A percentile compares a stretch with the other conserved stretches of the same genome.
These are phyloP conservation scores for Cyclotella distinguenda DNA, from an alignment of 108 stramenopile species.

Conservation along the genomic window DNA sequence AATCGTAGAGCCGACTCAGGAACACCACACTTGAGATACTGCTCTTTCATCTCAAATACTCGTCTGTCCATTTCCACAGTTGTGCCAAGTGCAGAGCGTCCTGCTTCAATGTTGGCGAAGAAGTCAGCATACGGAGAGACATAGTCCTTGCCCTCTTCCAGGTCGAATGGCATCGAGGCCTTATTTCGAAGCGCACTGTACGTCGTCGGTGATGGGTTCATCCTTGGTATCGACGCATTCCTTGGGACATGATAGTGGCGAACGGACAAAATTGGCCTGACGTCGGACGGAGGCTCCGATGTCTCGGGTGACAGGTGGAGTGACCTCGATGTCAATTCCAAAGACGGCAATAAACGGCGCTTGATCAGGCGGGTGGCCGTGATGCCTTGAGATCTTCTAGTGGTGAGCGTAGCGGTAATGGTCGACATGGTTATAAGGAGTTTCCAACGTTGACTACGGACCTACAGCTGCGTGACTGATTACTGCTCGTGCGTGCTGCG, in stretches of 20 bases:
- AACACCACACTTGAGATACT: constrained; percentile 72
- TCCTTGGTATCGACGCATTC: not conserved
- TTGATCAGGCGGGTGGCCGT: not conserved
- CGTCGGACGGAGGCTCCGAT: constrained; percentile 1
- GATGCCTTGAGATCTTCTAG: not conserved
- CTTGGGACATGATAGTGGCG: constrained; percentile 6
- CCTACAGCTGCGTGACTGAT: not conserved
- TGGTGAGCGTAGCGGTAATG: constrained; percentile 2
- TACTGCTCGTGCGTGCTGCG: no score
- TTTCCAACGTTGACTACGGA: not conserved
- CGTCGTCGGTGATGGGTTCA: constrained; percentile 3
- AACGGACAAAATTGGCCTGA: constrained; percentile 16
- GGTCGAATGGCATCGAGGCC: constrained; percentile 37
- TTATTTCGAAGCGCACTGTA: constrained; percentile 44
- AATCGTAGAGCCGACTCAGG: constrained; percentile 68
- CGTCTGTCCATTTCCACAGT: constrained; percentile 43
- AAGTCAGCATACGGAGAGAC: constrained; percentile 69
- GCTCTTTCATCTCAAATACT: constrained; percentile 35
- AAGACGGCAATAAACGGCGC: not conserved
- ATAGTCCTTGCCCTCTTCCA: constrained; percentile 35
- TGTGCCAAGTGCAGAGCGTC: constrained; percentile 57
- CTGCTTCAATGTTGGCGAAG: constrained; percentile 61
- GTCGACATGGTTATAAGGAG: constrained; percentile 16
- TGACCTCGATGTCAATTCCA: constrained; percentile 4
- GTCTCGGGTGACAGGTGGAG: not conserved